Percentiles rank a stretch among this genome's conserved stretches.
Evolutionary conservation across 331 rosid species (phyloP).

Genomic region (Acacia concinna): DNA sequence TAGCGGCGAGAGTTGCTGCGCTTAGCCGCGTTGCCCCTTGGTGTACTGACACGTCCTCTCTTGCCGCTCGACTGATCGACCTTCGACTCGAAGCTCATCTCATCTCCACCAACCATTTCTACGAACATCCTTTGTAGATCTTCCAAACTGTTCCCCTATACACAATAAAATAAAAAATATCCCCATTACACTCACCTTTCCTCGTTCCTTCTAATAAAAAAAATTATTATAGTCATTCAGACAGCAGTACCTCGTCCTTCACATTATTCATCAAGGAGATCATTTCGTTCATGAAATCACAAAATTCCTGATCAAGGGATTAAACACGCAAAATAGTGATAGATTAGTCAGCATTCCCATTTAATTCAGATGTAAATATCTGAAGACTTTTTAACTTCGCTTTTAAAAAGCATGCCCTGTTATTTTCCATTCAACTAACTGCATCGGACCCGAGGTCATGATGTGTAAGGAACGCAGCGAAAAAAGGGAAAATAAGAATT

Average conservation of each 20-base stretch:
- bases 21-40: constrained; percentile 45
- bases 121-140: constrained; percentile 82
- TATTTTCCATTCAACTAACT: not conserved
- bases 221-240: not conserved
- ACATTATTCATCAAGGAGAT: constrained; percentile 87
- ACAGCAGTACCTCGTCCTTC: constrained; percentile 62
- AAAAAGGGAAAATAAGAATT: constrained; percentile 7
- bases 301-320: constrained; percentile 58
- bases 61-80: constrained; percentile 51
- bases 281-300: constrained; percentile 93
- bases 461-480: not conserved
- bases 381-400: not conserved
- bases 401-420: not conserved
- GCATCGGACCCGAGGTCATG: not conserved
- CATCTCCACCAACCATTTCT: constrained; percentile 86
- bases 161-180: not conserved
- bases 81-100: constrained; percentile 35
- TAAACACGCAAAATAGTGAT: not conserved
- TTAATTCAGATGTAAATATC: not conserved
- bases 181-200: not conserved
- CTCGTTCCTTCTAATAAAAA: not conserved
- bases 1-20: constrained; percentile 56
- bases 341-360: not conserved
- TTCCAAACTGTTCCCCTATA: constrained; percentile 78
- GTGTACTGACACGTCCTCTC: constrained; percentile 45